Base-by-base conservation (phyloP, 2,329 filamentous ascomycete genomes). In the Monilinia vaccinii-corymbosi region DNA sequence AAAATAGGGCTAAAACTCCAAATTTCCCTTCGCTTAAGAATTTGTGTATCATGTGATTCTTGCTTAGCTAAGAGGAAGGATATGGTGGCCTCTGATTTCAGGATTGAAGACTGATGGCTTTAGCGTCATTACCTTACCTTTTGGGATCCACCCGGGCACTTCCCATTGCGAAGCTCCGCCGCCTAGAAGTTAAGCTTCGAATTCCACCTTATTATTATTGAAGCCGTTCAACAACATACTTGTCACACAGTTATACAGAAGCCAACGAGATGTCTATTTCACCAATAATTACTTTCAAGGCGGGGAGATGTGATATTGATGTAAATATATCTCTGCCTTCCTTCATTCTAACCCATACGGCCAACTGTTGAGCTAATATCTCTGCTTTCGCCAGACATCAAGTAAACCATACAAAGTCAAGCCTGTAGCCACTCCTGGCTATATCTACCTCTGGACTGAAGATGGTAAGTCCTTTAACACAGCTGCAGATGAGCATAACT, bases 201-300 rank as follows among this genome's bases (percentile, higher is more conserved):
- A n/a, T n/a, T n/a, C 48, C 49, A 57, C 36, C 49, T 57, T 49
- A 38, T 44, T 49, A 38, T 44, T 55, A 32, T 28, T 58, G 38
- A 42, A 51, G 23, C 56, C 52, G 38, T 42, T 34, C 28, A 50
- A 50, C 38, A 45, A 52, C 31, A 53, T 46, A 42, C 38, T 34
- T 46, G 23, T n/a, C n/a, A 52, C 52, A 57, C 50, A 55, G 34
- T 16, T 34, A 36, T 28, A 21, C 40, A 58, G 23, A 61, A 53
- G 64, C 46, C 51, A 62, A 56, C 67, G 78, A 63, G 65, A 97
- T 96, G 91, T 90, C 92, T 64, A 85, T 90, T 75, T 74, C 81
- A 67, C 91, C 93, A 36, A 82, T 96, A 71, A 92, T 97, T 73
- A 96, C 91, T 18, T 97, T 97, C 82, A 97, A 96, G 81, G 93